Evolutionary conservation across 2,329 filamentous ascomycete genomes (phyloP).

Genomic region (Tolypocladium pustulatum): DNA sequence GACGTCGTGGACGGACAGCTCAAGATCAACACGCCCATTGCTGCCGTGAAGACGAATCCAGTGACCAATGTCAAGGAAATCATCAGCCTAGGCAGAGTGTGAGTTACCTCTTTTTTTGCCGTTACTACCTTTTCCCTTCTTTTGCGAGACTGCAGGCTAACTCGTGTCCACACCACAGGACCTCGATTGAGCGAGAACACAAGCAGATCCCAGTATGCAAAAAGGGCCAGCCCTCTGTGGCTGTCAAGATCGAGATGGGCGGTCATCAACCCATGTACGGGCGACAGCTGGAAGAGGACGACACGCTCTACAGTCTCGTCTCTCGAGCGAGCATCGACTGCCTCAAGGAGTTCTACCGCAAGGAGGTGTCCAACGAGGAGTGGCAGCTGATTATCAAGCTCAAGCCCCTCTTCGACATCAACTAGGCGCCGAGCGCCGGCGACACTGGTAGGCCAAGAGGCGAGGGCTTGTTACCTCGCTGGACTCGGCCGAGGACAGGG

Average conservation of each 20-base stretch:
- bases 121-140: not conserved
- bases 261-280: conserved; percentile 88
- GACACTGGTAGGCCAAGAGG: not conserved
- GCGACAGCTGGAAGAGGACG: conserved; percentile 86
- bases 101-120: conserved; percentile 33
- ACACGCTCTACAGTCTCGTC: conserved; percentile 79
- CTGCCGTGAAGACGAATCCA: conserved; percentile 72
- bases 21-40: conserved; percentile 79
- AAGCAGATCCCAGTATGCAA: conserved; percentile 90
- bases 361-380: conserved; percentile 82
- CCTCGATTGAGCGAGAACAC: conserved; percentile 94
- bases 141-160: conserved; percentile 14
- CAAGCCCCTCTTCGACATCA: conserved; percentile 88
- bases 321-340: conserved; percentile 84
- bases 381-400: conserved; percentile 93
- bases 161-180: conserved; percentile 40
- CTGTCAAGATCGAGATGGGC: conserved; percentile 93
- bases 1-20: conserved; percentile 90
- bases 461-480: not conserved
- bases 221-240: conserved; percentile 92
- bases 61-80: conserved; percentile 76
- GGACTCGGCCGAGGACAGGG: not conserved
- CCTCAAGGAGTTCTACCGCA: conserved; percentile 89
- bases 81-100: conserved; percentile 83
- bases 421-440: conserved; percentile 29